A percentile compares a stretch with the other conserved stretches of the same genome.
phyloP scores from a whole-genome alignment of 805 yeast genomes.

The Ogataea minuta region DNA sequence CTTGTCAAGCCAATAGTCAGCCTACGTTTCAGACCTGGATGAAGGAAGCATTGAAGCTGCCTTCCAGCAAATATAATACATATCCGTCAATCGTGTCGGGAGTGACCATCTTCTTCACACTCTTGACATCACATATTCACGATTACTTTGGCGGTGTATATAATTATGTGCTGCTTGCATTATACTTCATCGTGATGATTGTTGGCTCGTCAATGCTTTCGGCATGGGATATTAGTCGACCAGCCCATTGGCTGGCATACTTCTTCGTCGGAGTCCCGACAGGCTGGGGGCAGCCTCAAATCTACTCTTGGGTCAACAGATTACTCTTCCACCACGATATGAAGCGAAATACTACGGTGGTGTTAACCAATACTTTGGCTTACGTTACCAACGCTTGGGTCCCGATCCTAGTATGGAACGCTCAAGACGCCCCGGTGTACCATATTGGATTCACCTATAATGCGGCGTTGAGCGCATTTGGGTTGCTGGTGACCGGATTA shows the following conservation, averaged over 20 bases:
- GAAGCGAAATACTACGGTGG: constrained; percentile 41
- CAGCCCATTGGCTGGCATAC: constrained; percentile 52
- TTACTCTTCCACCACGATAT: constrained; percentile 42
- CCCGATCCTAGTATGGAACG: constrained; percentile 42
- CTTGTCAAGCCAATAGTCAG: constrained; percentile 35
- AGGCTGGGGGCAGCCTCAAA: constrained; percentile 53
- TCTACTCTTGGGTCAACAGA: constrained; percentile 55
- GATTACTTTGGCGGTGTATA: constrained; percentile 37
- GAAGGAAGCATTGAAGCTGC: constrained; percentile 34
- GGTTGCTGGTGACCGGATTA: constrained; percentile 31
- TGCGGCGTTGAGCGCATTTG: constrained; percentile 33
- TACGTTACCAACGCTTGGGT: constrained; percentile 43
- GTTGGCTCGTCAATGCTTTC: constrained; percentile 45
- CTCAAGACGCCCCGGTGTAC: constrained; percentile 38
- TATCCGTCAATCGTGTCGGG: constrained; percentile 43
- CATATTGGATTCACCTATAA: constrained; percentile 39
- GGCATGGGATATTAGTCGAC: constrained; percentile 47
- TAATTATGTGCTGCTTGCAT: constrained; percentile 38
- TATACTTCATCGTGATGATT: constrained; percentile 40
- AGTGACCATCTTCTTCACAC: constrained; percentile 38
- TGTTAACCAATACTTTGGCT: constrained; percentile 40
- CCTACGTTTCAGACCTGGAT: constrained; percentile 47
- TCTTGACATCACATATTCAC: constrained; percentile 37
- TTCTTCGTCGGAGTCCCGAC: constrained; percentile 48
- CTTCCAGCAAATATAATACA: constrained; percentile 37